A percentile compares a stretch with the other conserved stretches of the same genome.
Conservation (phyloP, 495 filamentous ascomycete genomes). For the Xylaria palmicola region DNA sequence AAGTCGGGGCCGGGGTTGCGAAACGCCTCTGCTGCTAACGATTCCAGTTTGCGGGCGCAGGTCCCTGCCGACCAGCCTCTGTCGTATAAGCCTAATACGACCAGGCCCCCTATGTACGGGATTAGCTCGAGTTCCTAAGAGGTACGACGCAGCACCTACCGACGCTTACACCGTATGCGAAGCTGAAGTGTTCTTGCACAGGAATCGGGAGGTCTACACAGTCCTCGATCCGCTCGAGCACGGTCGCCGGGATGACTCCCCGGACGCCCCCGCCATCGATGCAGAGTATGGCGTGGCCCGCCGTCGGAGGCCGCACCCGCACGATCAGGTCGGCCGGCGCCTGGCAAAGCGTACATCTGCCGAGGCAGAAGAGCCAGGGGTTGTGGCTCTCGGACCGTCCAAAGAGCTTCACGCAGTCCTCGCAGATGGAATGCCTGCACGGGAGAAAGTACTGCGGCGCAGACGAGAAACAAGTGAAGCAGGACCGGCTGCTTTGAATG, state of each 20-base stretch:
- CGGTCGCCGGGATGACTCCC: not conserved
- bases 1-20: not conserved
- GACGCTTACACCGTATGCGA: not conserved
- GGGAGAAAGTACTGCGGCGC: not conserved
- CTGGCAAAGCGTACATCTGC: not conserved
- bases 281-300: not conserved
- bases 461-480: slow-evolving; percentile 1
- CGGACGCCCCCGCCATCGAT: slow-evolving; percentile 2
- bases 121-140: not conserved
- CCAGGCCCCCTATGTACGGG: slow-evolving; percentile 1
- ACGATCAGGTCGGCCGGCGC: slow-evolving; percentile 5
- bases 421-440: not conserved
- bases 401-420: not conserved
- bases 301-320: not conserved
- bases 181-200: not conserved
- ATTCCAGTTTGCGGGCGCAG: not conserved
- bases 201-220: not conserved
- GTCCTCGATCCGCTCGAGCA: not conserved
- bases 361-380: not conserved
- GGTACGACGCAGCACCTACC: not conserved
- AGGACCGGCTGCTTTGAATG: not conserved
- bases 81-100: not conserved
- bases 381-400: not conserved
- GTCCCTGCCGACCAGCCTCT: not conserved
- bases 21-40: not conserved